A percentile compares a stretch with the other conserved stretches of the same genome.
Evolutionary conservation across 768 basidiomycete genomes (phyloP).

Genomic region (Cystobasidium tubakii): DNA sequence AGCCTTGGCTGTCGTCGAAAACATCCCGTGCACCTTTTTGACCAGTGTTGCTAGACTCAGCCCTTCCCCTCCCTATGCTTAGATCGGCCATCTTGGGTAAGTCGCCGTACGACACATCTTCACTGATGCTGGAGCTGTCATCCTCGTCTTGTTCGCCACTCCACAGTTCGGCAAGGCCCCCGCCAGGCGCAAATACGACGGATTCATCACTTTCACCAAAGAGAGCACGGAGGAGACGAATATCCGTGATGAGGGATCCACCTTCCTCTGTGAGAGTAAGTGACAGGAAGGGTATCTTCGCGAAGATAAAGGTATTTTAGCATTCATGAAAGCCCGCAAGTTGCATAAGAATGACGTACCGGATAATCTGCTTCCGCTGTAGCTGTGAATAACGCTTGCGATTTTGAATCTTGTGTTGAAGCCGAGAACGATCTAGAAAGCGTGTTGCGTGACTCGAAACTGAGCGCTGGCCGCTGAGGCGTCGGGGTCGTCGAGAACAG

Average conservation of each 20-base stretch:
- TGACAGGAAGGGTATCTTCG: constrained; percentile 61
- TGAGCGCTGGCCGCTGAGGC: constrained; percentile 1
- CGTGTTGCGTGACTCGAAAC: neutral
- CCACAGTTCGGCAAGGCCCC: constrained; percentile 39
- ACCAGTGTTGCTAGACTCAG: neutral
- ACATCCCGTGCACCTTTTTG: neutral
- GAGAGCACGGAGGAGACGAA: constrained; percentile 61
- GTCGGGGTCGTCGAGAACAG: constrained; percentile 29
- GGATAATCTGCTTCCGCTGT: constrained; percentile 26
- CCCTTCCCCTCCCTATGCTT: neutral
- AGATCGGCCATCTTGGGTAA: neutral
- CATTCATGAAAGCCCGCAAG: neutral
- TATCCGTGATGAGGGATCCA: constrained; percentile 68
- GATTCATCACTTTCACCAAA: constrained; percentile 65
- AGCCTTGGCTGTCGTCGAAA: constrained; percentile 4
- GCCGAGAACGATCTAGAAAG: constrained; percentile 3
- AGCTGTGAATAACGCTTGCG: neutral
- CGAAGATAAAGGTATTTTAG: neutral
- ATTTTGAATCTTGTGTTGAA: neutral
- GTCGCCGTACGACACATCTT: neutral
- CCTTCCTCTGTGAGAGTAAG: constrained; percentile 72
- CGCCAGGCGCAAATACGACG: constrained; percentile 60
- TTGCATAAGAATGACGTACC: neutral
- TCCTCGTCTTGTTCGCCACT: constrained; percentile 50
- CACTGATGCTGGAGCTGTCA: neutral